Evolutionary conservation across 495 filamentous ascomycete genomes (phyloP).

Genomic region (Aspergillus carlsbadensis): DNA sequence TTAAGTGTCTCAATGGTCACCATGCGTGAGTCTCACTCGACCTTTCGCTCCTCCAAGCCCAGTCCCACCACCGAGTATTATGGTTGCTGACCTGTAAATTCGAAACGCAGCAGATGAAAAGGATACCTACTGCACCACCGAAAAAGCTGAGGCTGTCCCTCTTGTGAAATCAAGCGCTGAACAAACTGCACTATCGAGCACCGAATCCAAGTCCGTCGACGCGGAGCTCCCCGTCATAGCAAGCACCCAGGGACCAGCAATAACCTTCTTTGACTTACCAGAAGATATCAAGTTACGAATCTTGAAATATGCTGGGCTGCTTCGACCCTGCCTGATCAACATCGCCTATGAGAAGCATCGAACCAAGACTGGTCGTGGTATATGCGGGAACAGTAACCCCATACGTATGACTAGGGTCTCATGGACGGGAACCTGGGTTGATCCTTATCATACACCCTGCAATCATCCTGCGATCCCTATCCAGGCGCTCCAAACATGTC

Average conservation of each 20-base stretch:
- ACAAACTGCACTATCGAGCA: background rate
- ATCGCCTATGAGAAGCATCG: constrained; percentile 12
- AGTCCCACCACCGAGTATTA: background rate
- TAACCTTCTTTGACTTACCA: constrained; percentile 24
- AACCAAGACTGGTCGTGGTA: background rate
- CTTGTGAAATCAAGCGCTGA: background rate
- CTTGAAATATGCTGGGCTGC: constrained; percentile 26
- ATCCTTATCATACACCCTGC: constrained; percentile 11
- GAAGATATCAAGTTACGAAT: constrained; percentile 18
- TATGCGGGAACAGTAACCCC: background rate
- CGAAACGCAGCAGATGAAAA: background rate
- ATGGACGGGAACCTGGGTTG: background rate
- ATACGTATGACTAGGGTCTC: constrained; percentile 1
- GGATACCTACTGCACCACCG: background rate
- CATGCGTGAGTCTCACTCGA: background rate
- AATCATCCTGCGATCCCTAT: constrained; percentile 22
- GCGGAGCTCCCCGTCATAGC: background rate
- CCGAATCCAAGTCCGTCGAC: background rate
- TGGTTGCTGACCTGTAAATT: background rate
- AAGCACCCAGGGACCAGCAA: background rate
- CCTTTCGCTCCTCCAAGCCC: background rate
- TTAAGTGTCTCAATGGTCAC: background rate
- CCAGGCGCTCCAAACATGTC: constrained; percentile 16
- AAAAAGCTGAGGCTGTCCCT: background rate
- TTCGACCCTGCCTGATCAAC: constrained; percentile 22